Evolutionary conservation across 352 stramenopile species (phyloP).

Genomic region (Phytophthora capsici): DNA sequence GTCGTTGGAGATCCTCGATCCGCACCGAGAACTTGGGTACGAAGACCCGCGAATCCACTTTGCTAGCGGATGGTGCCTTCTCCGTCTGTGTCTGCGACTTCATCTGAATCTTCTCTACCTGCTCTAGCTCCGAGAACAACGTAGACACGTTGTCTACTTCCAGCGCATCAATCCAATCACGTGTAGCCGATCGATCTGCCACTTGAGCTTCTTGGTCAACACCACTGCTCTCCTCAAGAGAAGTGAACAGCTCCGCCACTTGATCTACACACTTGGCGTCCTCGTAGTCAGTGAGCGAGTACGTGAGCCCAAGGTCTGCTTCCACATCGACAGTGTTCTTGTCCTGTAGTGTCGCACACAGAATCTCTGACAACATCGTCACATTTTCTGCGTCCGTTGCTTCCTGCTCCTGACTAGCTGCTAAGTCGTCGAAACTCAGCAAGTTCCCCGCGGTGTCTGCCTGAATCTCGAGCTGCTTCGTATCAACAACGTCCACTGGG

Average conservation of each 20-base stretch:
- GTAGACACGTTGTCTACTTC: slow-evolving; percentile 56
- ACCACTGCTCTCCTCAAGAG: slow-evolving; percentile 33
- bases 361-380: slow-evolving; percentile 35
- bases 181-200: slow-evolving; percentile 17
- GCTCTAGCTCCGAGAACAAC: slow-evolving; percentile 58
- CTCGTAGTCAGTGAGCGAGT: slow-evolving; percentile 16
- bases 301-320: background rate
- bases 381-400: slow-evolving; percentile 32
- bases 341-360: slow-evolving; percentile 33
- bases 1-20: slow-evolving; percentile 45
- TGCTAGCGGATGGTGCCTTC: slow-evolving; percentile 4
- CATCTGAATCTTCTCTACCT: slow-evolving; percentile 11
- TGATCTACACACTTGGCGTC: slow-evolving; percentile 55
- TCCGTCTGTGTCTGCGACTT: slow-evolving; percentile 9
- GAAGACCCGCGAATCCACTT: slow-evolving; percentile 59
- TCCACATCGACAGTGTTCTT: slow-evolving; percentile 16
- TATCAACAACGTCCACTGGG: slow-evolving; percentile 28
- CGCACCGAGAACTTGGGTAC: slow-evolving; percentile 60
- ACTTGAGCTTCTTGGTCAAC: slow-evolving; percentile 8
- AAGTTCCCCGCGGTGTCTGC: slow-evolving; percentile 4
- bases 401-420: slow-evolving; percentile 12
- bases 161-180: slow-evolving; percentile 59
- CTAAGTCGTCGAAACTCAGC: slow-evolving; percentile 5
- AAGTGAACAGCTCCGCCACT: slow-evolving; percentile 45
- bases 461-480: slow-evolving; percentile 24